Evolutionary conservation across 2,329 filamentous ascomycete genomes (phyloP).

Genomic region (Leptographium radiaticola): DNA sequence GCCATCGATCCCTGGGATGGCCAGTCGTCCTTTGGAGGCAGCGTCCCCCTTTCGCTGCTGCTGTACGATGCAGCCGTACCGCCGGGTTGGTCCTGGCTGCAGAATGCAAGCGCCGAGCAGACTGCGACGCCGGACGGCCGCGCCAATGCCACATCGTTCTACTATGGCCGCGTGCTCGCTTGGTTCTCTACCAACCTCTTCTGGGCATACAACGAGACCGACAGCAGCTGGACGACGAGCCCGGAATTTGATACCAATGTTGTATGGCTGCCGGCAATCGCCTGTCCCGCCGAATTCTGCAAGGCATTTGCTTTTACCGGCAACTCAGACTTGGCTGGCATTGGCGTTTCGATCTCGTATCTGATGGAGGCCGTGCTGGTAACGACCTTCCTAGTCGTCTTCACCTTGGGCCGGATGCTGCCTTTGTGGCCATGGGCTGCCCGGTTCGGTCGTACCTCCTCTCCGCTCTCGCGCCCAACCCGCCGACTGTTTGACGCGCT

Average conservation of each 20-base stretch:
- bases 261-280: slow-evolving; percentile 3
- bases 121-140: neutral
- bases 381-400: neutral
- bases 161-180: slow-evolving; percentile 1
- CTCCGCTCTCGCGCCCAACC: neutral
- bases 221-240: neutral
- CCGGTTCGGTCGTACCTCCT: no score
- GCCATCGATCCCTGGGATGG: slow-evolving; percentile 5
- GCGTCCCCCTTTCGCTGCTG: slow-evolving; percentile 1
- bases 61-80: neutral
- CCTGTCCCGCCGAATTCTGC: slow-evolving; percentile 9
- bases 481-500: slow-evolving; percentile 15
- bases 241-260: slow-evolving; percentile 5
- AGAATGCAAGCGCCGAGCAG: neutral
- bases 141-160: neutral
- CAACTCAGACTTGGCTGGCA: slow-evolving; percentile 13
- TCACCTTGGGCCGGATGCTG: neutral
- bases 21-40: slow-evolving; percentile 4
- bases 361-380: slow-evolving; percentile 1
- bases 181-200: slow-evolving; percentile 4
- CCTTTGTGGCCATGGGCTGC: neutral
- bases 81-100: neutral
- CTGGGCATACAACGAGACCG: slow-evolving; percentile 1
- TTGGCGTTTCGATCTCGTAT: slow-evolving; percentile 9
- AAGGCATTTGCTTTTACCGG: slow-evolving; percentile 11